phyloP scores from a whole-genome alignment of 75 land plant genomes.

The Larix kaempferi region DNA sequence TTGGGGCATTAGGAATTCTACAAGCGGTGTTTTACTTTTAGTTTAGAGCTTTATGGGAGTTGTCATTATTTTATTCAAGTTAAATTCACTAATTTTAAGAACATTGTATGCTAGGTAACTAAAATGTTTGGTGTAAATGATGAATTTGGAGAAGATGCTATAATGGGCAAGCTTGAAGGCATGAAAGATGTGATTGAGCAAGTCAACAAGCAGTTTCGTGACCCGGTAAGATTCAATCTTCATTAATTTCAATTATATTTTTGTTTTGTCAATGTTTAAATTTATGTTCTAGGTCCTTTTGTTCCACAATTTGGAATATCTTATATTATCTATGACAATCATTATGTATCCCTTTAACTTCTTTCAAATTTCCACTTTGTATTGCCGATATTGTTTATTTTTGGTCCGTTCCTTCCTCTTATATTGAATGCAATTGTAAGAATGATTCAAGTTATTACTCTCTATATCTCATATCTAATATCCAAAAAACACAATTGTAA shows the following conservation, averaged over 20 bases:
- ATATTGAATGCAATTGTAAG: background rate
- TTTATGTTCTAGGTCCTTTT: background rate
- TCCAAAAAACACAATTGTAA: too few species aligned
- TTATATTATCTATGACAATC: background rate
- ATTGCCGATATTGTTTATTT: background rate
- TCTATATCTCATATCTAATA: too few species aligned
- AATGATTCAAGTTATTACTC: too few species aligned
- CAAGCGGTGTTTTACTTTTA: background rate
- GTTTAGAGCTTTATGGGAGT: background rate
- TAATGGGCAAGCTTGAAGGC: slow-evolving; percentile 83
- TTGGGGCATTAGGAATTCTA: background rate
- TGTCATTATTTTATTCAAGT: background rate
- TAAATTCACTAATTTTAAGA: slow-evolving; percentile 2
- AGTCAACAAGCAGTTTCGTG: slow-evolving; percentile 93
- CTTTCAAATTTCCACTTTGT: background rate
- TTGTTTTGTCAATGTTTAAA: background rate
- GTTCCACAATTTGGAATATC: background rate
- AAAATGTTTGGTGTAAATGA: slow-evolving; percentile 79
- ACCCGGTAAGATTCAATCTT: slow-evolving; percentile 58
- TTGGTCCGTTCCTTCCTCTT: background rate
- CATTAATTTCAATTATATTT: slow-evolving; percentile 5
- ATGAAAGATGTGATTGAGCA: slow-evolving; percentile 94
- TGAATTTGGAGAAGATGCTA: slow-evolving; percentile 93
- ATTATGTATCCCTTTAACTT: background rate
- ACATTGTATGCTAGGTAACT: slow-evolving; percentile 44